Evolutionary conservation across 805 yeast genomes (phyloP), one percentile per base, ranked within the genome.

Genomic region (Wickerhamiella kurtzmanii): DNA sequence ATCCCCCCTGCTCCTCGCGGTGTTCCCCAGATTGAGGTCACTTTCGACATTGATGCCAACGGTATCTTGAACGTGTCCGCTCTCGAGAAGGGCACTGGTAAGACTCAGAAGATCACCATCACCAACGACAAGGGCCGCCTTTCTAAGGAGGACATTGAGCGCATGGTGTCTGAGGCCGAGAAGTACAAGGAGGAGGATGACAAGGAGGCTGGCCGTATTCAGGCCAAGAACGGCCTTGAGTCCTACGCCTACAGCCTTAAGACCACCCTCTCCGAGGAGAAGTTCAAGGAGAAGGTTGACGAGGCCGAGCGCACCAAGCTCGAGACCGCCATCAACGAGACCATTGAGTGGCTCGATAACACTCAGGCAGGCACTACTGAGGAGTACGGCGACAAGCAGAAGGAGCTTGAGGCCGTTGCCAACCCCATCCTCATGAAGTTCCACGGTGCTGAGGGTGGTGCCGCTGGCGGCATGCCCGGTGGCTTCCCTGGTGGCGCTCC

Each of bases 1-100:
- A 88, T 88, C 56, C 96, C 96, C 63, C 96, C 96, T 59, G 96
- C 96, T 41, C 96, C 96, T 73, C 86, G 96, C 74, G 96, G 96
- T 77, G 94, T 83, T 56, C 96, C 96, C 64, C 95, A 87, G 75
- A 82, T 88, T 61, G 96, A 88, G 77, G 96, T 88, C 58, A 88
- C 96, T 61, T 88, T 88, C 65, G 96, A 88, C 69, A 74, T 88
- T 63, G 96, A 88, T 69, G 96, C 96, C 57, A 88, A 88, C 70
- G 96, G 96, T 75, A 88, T 88, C 71, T 75, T 88, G 71, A 88
- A 88, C 70, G 96, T 88, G 49, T 81, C 94, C 58, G 96, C 96
- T 51, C 75, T 87, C 59, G 97, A 88, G 76, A 88, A 89, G 79
- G 95, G 96, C 74, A 89, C 96, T 56, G 97, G 96, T 75, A 89